Percentiles rank a stretch among this genome's conserved stretches.
These are phyloP conservation scores for Lodderomyces parapsilosis DNA, from an alignment of 1,139 yeast species.

Conservation along the genomic window DNA sequence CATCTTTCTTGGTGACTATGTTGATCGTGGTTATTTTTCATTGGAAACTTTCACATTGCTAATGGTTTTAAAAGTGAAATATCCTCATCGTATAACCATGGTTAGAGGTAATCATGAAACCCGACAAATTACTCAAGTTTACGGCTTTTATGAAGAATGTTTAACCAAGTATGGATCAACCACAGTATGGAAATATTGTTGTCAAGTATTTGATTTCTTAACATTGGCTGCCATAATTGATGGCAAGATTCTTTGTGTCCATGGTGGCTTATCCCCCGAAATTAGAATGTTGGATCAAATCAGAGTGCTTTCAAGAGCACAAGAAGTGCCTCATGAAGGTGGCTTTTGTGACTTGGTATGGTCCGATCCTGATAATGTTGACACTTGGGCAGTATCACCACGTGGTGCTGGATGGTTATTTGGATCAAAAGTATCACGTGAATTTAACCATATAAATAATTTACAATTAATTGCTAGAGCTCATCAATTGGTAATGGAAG, in stretches of 20 bases:
- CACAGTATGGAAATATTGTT: conserved; percentile 97
- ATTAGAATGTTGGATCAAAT: conserved; percentile 96
- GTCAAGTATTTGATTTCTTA: conserved; percentile 91
- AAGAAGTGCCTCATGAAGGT: conserved; percentile 98
- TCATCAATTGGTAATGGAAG: conserved; percentile 98
- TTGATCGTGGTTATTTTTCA: conserved; percentile 93
- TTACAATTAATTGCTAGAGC: conserved; percentile 90
- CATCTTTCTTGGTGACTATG: conserved; percentile 90
- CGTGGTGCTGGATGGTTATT: conserved; percentile 99
- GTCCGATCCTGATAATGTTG: conserved; percentile 98
- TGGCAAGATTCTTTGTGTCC: conserved; percentile 90
- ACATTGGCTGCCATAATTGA: conserved; percentile 94
- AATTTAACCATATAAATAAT: conserved; percentile 90
- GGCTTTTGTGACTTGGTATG: conserved; percentile 96
- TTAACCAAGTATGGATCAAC: conserved; percentile 89
- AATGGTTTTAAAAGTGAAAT: conserved; percentile 87
- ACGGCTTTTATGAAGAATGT: conserved; percentile 91
- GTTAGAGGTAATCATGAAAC: conserved; percentile 95
- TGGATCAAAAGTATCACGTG: conserved; percentile 89
- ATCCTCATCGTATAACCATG: conserved; percentile 81
- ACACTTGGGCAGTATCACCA: conserved; percentile 98
- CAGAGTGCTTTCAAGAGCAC: conserved; percentile 93
- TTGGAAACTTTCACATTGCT: conserved; percentile 88
- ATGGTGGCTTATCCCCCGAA: conserved; percentile 97
- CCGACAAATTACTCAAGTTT: conserved; percentile 93